Evolutionary conservation across 306 rosid species (phyloP).

Genomic region (Quercus gilva): DNA sequence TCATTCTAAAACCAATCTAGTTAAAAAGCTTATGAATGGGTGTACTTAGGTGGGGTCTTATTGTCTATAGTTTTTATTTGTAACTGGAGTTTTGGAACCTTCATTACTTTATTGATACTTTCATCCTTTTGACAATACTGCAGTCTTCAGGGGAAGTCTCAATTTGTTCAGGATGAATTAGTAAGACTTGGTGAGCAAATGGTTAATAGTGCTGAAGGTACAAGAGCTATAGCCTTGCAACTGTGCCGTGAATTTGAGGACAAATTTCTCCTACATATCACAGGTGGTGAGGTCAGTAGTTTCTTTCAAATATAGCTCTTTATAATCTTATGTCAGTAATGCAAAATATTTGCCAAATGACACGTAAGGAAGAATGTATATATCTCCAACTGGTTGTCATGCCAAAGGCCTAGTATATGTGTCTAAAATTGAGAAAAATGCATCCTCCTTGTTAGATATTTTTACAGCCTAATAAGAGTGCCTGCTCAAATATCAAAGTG

Average conservation of each 20-base stretch:
- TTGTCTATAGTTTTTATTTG: background rate
- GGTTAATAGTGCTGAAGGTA: conserved; percentile 91
- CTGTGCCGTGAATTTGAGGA: conserved; percentile 99
- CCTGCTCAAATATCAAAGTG: too few relatives aligned
- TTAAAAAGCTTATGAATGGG: background rate
- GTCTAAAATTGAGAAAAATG: too few relatives aligned
- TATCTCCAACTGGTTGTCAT: too few relatives aligned
- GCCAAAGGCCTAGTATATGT: too few relatives aligned
- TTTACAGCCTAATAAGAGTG: too few relatives aligned
- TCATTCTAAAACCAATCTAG: too few relatives aligned
- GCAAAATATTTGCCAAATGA: too few relatives aligned
- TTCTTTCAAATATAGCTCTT: background rate
- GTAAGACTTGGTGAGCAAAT: conserved; percentile 91
- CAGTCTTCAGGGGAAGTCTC: conserved; percentile 98
- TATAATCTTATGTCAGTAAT: background rate
- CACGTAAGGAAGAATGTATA: too few relatives aligned
- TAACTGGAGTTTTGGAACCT: too few relatives aligned
- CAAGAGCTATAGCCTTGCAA: conserved; percentile 93
- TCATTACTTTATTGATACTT: too few relatives aligned
- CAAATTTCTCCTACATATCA: conserved; percentile 85
- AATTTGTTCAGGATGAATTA: conserved; percentile 86
- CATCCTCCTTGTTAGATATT: too few relatives aligned
- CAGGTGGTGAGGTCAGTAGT: conserved; percentile 81
- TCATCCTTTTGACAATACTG: background rate
- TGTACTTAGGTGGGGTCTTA: background rate